Evolutionary conservation across 2,329 filamentous ascomycete species (phyloP), one percentile per base, ranked within the genome.

Genomic region (Claviceps fusiformis): DNA sequence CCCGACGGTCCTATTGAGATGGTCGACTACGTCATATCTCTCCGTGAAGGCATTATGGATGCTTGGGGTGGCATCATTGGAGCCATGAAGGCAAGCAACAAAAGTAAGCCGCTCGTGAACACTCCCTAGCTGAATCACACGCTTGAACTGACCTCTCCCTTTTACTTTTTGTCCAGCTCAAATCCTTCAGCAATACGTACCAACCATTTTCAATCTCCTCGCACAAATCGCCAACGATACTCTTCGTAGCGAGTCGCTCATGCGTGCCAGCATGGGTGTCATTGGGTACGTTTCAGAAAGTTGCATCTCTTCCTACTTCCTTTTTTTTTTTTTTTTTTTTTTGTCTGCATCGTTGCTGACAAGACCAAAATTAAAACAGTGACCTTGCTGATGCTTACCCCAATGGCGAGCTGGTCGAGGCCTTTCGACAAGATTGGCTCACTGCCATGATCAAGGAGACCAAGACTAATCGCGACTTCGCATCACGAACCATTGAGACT

Each of bases 1-100:
- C 79, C 83, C 33, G 90, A 96, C 61, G 85, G 87, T 57, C 87
- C 87, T 52, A 93, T 91, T 63, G 93, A 98, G 72, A 95, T 97
- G 87, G 85, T 91, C 56, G 92, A 97, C 71, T 98, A 98, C 68
- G 86, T 98, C 62, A 82, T 95, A 60, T 95, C 91, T 24, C 80
- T 98, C 51, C 86, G 93, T 54, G 95, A 98, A 68, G 93, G 92
- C 62, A 97, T 98, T 62, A 95, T 97, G 86, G 93, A 98, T 77
- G 93, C 93, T 39, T 98, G 95, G 91, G 90, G 91, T 64, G 93
- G 93, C 62, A 93, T 95, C 61, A 90, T 98, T 67, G 84, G 92
- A 69, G 90, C 93, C 54, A 90, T 97, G 86, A 95, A 93, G 76
- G 73, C 79, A 53, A 88, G 85, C 65, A 76, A 75, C 65, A 92